Evolutionary conservation across 2,329 filamentous ascomycete species (phyloP).

Genomic region (Aspergillus sp.): DNA sequence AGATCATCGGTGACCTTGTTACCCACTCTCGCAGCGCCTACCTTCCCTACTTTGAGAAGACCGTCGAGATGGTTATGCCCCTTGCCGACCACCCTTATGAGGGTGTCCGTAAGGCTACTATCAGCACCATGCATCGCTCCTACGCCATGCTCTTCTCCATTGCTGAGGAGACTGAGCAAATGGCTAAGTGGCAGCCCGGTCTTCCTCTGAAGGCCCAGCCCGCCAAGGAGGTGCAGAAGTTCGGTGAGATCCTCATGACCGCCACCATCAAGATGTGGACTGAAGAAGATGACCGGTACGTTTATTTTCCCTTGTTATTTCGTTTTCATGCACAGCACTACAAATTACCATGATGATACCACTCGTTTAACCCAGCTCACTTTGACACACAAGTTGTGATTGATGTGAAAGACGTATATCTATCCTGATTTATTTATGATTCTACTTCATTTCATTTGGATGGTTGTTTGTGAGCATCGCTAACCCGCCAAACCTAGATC

Average conservation of each 20-base stretch:
- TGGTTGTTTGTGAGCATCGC: conserved; percentile 27
- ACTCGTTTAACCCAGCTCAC: conserved; percentile 97
- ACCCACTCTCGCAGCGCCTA: conserved; percentile 78
- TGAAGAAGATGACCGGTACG: conserved; percentile 91
- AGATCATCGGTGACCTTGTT: conserved; percentile 91
- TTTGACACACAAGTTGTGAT: conserved; percentile 83
- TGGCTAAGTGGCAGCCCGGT: conserved; percentile 83
- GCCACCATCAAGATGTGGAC: conserved; percentile 83
- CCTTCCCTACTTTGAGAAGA: conserved; percentile 84
- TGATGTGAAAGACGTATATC: conserved; percentile 80
- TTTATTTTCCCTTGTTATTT: conserved; percentile 35
- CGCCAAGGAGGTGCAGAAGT: conserved; percentile 75
- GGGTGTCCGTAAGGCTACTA: conserved; percentile 86
- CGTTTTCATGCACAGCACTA: conserved; percentile 11
- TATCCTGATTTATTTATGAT: conserved; percentile 40
- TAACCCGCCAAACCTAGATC: conserved; percentile 59
- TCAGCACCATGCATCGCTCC: conserved; percentile 88
- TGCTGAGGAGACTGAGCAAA: conserved; percentile 74
- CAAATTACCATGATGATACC: conserved; percentile 71
- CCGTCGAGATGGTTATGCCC: conserved; percentile 75
- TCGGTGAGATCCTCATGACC: conserved; percentile 81
- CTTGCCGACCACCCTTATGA: conserved; percentile 89
- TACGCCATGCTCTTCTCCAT: conserved; percentile 89
- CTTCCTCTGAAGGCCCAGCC: conserved; percentile 78
- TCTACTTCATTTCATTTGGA: conserved; percentile 34